Base-by-base conservation (phyloP, 2,329 filamentous ascomycete genomes). In the Aspergillus terreus region DNA sequence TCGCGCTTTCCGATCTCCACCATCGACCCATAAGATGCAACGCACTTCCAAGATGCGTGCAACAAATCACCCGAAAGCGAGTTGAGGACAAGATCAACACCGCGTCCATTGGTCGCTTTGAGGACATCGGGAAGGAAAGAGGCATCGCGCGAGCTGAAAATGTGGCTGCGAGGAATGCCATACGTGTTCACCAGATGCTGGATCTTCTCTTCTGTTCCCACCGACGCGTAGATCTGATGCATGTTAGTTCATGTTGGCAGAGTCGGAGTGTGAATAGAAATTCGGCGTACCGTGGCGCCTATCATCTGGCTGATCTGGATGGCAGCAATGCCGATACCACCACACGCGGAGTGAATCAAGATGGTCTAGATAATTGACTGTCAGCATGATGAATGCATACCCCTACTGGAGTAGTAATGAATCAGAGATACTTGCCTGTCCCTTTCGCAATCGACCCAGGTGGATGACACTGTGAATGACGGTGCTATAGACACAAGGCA, bases 41-140 rank as follows among this genome's bases (percentile, higher is more conserved):
- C 53, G 25, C 64, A 69, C n/a, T 55, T 50, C 66, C 66, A 69
- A 1, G 63, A 60, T 2, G 63, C 64, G 38, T 63, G 58, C 2
- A 69, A 50, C 2, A 64, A 42, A 17, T 61, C 57, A 4, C 64
- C 66, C 4, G 64, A 58, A 0, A 66, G 49, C 0, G 63, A 64
- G 25, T 67, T 67, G 2, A 68, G 40, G 9, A 62, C 62, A 15
- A 67, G 7, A 40, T 67, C 60, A 2, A 65, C 61, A 21, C 64
- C 63, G 0, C 53, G 43, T 1, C 54, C 58, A 11, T 56, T 42
- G 1, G 60, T 63, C 21, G 54, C 58, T 7, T 41, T 43, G 46
- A 60, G 50, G 4, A 68, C 23, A 1, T 49, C 49, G 2, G 46
- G 42, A 0, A 55, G 44, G 21, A 66, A 65, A 1, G 53, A 55